Base-by-base conservation (phyloP, 2,329 filamentous ascomycete species). In the Grosmannia clavigera region DNA sequence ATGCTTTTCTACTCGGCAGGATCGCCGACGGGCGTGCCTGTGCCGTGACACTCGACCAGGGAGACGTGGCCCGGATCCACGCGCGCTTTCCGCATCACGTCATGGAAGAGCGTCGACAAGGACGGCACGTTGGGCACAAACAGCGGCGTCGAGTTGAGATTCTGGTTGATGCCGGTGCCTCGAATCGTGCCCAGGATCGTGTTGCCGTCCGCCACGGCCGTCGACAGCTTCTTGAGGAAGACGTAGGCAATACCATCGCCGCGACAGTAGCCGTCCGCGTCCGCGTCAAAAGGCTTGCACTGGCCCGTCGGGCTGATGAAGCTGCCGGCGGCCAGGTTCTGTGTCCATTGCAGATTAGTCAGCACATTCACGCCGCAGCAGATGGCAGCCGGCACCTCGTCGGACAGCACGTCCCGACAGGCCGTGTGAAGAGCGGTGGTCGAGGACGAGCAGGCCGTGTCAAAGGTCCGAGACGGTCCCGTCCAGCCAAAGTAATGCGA, bases 261-360 rank as follows among this genome's bases (percentile, higher is more conserved):
- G 5, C 79, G 71, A 5, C 74, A 78, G 62, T 81, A 83, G 0
- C 80, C 81, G 61, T 79, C 73, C 10, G 65, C 69, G 1, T 43
- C 25, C 0, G 60, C 61, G 31, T 70, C 69, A 55, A 72, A 72
- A 1, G 70, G 64, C 61, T 70, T 70, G 58, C 68, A 72, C 55
- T 67, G 64, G 0, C 71, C 71, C 0, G 69, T 68, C 4, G 65
- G 63, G 50, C 67, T 68, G 1, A 69, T 64, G 38, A 72, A 70
- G 4, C 68, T 67, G 2, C 70, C 76, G 3, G 35, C 64, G 10
- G 60, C 64, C 7, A 69, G 62, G 57, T 69, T 66, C 22, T 66
- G 63, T 48, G 61, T 66, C 46, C 63, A 62, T 3, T 62, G 55
- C 4, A 67, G 60, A 16, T 64, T 68, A 1, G 68, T 72, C 38